Evolutionary conservation across 345 rosid genomes (phyloP), one percentile per base, ranked within the genome.

Genomic region (Brassica nigra): DNA sequence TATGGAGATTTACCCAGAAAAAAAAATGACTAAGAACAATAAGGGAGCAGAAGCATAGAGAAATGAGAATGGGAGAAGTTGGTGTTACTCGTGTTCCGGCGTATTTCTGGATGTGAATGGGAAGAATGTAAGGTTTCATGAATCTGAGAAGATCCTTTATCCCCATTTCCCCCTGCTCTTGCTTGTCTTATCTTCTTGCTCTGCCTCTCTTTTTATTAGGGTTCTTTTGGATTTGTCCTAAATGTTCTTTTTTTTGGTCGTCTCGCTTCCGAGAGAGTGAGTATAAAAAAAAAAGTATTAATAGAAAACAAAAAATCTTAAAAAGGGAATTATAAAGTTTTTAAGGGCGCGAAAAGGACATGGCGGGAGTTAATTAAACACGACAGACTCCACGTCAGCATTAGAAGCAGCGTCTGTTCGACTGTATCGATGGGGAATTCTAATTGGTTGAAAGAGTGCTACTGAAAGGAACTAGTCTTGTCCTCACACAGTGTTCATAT

Each of bases 101-200:
- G 80, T 89, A 89, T 83, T 90, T 90, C 71, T 87, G 84, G 82
- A 94, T 89, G 86, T 92, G 94, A 78, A 92, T 73, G 62, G 91
- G 88, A 62, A 86, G 82, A 64, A 89, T 83, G 81, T 90, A 89
- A 67, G 97, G 95, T 77, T 89, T 94, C 90, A 92, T 88, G 88
- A 94, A 92, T 78, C 84, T 89, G 67, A 94, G 97, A 39, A 94
- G 97, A 74, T 88, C 95, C 75, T 94, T 92, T 83, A 94, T 89
- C 5, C 97, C 98, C 97, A 91, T 92, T 76, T 78, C 18, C 10
- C 7, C 42, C 5, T 44, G 52, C 47, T 39, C 3, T 44, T 37
- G 34, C 10, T 30, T 15, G n/a, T 76, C 82, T 81, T 75, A 70
- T 81, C 69, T 65, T 81, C 68, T 70, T 47, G 62, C 34, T 58